Conservation (phyloP, 164 flowering plant genomes). For the Magnolia kwangsiensis region DNA sequence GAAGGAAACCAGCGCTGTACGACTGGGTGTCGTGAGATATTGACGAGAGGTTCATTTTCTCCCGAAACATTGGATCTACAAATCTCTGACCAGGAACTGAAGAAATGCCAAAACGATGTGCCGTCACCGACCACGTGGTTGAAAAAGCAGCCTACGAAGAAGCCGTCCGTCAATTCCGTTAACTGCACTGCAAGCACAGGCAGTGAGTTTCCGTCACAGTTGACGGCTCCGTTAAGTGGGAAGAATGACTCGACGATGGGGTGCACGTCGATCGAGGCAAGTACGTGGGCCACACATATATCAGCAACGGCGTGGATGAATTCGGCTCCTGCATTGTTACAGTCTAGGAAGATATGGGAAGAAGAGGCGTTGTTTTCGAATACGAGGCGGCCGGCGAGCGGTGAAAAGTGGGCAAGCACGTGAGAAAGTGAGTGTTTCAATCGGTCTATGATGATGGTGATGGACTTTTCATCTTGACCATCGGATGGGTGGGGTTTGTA, state of each 20-base stretch:
- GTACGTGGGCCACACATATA: conserved; percentile 31
- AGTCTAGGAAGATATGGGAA: conserved; percentile 19
- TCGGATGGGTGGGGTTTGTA: conserved; percentile 13
- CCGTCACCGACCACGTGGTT: conserved; percentile 52
- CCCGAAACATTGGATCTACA: conserved; percentile 26
- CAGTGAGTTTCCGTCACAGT: conserved; percentile 40
- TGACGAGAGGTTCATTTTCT: conserved; percentile 14
- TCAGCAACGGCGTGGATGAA: conserved; percentile 41
- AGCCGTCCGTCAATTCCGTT: conserved; percentile 49
- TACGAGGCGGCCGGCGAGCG: conserved; percentile 32
- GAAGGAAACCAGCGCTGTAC: conserved; percentile 13
- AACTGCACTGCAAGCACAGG: conserved; percentile 46
- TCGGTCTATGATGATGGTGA: conserved; percentile 1
- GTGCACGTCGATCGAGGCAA: conserved; percentile 38
- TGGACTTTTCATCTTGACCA: not conserved
- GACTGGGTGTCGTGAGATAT: conserved; percentile 1
- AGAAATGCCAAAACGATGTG: conserved; percentile 50
- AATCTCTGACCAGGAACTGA: conserved; percentile 37
- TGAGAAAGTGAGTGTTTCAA: conserved; percentile 25
- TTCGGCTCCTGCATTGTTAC: conserved; percentile 29
- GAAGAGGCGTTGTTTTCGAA: conserved; percentile 4
- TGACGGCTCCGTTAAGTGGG: conserved; percentile 39
- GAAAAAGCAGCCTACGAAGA: conserved; percentile 52
- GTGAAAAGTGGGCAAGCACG: conserved; percentile 23
- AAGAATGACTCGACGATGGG: conserved; percentile 45